Evolutionary conservation across 495 filamentous ascomycete genomes (phyloP).

Genomic region (Aspergillus homomorphus): DNA sequence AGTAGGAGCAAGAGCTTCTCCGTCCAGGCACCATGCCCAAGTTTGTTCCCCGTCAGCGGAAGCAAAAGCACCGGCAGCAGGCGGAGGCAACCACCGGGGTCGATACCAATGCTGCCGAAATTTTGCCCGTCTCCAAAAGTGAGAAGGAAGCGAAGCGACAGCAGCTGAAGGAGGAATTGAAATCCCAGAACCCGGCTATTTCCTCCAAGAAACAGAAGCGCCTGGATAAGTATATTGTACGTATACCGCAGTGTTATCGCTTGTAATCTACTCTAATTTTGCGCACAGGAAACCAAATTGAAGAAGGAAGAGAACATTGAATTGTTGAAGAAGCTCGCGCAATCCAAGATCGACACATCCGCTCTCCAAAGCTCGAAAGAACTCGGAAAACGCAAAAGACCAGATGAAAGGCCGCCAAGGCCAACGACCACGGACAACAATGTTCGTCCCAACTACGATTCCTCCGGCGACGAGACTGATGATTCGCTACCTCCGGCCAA

Average conservation of each 20-base stretch:
- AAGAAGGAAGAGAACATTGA: constrained; percentile 89
- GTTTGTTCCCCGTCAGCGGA: constrained; percentile 76
- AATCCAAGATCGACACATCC: constrained; percentile 75
- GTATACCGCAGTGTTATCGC: constrained; percentile 14
- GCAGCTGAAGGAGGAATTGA: constrained; percentile 63
- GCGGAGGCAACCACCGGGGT: constrained; percentile 35
- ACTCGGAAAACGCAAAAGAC: constrained; percentile 56
- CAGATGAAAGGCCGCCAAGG: constrained; percentile 8
- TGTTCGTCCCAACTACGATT: constrained; percentile 17
- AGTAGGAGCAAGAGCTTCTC: constrained; percentile 9
- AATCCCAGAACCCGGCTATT: constrained; percentile 62
- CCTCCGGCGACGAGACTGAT: constrained; percentile 37
- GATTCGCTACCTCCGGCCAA: constrained; percentile 34
- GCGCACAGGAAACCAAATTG: constrained; percentile 74
- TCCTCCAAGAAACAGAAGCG: constrained; percentile 91
- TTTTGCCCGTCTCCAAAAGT: constrained; percentile 61
- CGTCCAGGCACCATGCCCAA: constrained; percentile 56
- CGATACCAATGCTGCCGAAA: constrained; percentile 71
- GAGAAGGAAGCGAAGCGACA: constrained; percentile 68
- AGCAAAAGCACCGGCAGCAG: constrained; percentile 56
- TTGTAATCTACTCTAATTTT: constrained; percentile 19
- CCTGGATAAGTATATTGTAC: constrained; percentile 90
- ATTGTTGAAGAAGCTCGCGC: constrained; percentile 76
- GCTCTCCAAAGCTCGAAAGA: constrained; percentile 71
- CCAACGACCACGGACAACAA: constrained; percentile 10